A percentile compares a stretch with the other conserved stretches of the same genome.
These are phyloP conservation scores for Botrytis medusae DNA, from an alignment of 2,329 filamentous ascomycete species.

Conservation along the genomic window DNA sequence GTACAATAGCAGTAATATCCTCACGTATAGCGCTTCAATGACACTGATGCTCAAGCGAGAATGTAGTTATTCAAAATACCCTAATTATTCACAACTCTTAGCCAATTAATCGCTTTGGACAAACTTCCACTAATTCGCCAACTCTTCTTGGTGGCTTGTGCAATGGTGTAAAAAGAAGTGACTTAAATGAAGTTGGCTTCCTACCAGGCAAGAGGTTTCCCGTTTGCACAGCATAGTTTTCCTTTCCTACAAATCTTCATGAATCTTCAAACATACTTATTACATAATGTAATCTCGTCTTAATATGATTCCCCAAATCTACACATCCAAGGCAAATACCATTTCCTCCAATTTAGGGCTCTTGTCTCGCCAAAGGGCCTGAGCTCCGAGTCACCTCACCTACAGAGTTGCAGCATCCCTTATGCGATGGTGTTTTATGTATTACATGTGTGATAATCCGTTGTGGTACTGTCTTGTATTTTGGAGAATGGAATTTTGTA, in stretches of 20 bases:
- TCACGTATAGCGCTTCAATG: background rate
- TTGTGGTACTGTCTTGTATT: background rate
- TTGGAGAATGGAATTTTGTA: background rate
- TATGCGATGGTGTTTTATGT: background rate
- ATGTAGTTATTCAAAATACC: constrained; percentile 4
- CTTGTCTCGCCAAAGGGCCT: background rate
- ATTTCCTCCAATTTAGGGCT: background rate
- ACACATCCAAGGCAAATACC: background rate
- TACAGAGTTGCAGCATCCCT: background rate
- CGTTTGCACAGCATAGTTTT: background rate
- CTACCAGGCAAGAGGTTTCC: background rate
- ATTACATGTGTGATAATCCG: background rate
- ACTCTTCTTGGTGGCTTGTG: background rate
- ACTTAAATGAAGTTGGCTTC: background rate
- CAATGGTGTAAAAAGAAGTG: background rate
- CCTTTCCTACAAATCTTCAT: background rate
- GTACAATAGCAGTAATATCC: constrained; percentile 15
- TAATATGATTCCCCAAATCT: background rate
- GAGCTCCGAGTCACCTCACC: background rate
- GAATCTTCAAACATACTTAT: background rate
- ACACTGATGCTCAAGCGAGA: background rate
- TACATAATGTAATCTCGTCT: background rate
- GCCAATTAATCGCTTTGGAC: background rate
- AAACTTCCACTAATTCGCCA: background rate
- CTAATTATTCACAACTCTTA: background rate